Evolutionary conservation across 108 stramenopile genomes (phyloP), one percentile per base, ranked within the genome.

Genomic region (Stephanodiscus triporus): DNA sequence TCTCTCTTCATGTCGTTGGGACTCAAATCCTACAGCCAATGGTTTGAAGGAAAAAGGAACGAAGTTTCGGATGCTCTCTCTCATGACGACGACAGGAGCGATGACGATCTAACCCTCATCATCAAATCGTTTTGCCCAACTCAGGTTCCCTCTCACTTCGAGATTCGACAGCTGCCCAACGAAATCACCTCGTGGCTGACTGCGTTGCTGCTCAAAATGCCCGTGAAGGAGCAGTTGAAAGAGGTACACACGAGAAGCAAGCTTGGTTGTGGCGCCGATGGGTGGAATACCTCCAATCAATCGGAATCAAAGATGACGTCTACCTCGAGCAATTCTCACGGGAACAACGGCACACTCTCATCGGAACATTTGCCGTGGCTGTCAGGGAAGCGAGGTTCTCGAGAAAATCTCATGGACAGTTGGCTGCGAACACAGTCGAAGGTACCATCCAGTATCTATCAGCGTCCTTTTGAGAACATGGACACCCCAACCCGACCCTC

Each of bases 301-400:
- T 65, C 10, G 55, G 55, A 11, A 22, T 56, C 8, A 8, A 6
- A 2, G 23, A 56, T 22, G 2, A 56, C 55, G 1, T 56, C 55
- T 22, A 26, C 55, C 11, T 56, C 24, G 23, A 22, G 23, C 9
- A 56, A 4, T 50, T 4, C 20, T 8, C 4, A 36, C 36, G 30
- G 10, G n/a, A 47, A 16, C 17, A 67, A 16, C 24, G 59, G 22
- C 38, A 29, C 49, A 51, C 24, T 34, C 13, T 66, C 50, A 7
- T 66, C 1, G 65, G 65, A 55, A 54, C 51, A 10, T 75, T 75
- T 48, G 57, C 45, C 43, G 30, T 55, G 51, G 73, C 73, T 58
- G n/a, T n/a, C 36, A n/a, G 65, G 17, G 14, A 34, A 5, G 65
- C n/a, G 34, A 19, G 47, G 8, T 65, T 73, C 54, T 73, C 60